phyloP scores from a whole-genome alignment of 208 protist genomes.

The Trypanosoma caninum region DNA sequence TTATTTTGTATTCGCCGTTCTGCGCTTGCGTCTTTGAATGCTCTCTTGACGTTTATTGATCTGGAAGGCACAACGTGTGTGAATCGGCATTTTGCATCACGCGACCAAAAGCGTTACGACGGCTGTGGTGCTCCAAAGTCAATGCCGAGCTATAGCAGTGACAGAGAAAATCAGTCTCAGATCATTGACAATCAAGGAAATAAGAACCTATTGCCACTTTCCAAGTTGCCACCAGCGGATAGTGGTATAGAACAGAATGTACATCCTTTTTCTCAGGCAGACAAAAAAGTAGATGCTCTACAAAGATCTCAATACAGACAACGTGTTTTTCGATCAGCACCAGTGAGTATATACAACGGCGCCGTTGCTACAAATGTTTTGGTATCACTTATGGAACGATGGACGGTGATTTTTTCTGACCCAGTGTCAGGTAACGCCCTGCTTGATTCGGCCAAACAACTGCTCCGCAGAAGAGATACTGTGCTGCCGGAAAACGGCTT shows the following conservation, averaged over 20 bases:
- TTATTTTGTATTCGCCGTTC: constrained; percentile 15
- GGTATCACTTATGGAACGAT: constrained; percentile 18
- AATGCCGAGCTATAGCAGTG: too few relatives aligned
- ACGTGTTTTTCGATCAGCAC: not conserved
- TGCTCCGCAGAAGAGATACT: not conserved
- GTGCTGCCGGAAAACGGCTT: not conserved
- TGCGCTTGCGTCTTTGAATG: constrained; percentile 14
- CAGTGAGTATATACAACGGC: constrained; percentile 22
- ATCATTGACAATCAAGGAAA: not conserved
- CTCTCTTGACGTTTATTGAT: constrained; percentile 15
- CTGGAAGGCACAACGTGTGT: constrained; percentile 5
- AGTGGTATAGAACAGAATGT: not conserved
- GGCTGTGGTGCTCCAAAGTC: not conserved
- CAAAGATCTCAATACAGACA: not conserved
- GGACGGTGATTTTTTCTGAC: constrained; percentile 12
- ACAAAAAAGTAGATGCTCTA: not conserved
- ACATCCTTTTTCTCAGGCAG: not conserved
- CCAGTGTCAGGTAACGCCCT: constrained; percentile 2
- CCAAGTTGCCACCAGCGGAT: too few relatives aligned
- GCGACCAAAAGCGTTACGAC: constrained; percentile 18
- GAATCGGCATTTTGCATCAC: constrained; percentile 21
- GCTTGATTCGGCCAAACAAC: constrained; percentile 14
- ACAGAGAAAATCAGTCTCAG: not conserved
- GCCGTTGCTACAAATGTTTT: constrained; percentile 24
- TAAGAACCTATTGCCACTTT: not conserved